These are phyloP conservation scores for Plectosphaerella sp. DNA, from an alignment of 2,329 filamentous ascomycete genomes.

Conservation along the genomic window DNA sequence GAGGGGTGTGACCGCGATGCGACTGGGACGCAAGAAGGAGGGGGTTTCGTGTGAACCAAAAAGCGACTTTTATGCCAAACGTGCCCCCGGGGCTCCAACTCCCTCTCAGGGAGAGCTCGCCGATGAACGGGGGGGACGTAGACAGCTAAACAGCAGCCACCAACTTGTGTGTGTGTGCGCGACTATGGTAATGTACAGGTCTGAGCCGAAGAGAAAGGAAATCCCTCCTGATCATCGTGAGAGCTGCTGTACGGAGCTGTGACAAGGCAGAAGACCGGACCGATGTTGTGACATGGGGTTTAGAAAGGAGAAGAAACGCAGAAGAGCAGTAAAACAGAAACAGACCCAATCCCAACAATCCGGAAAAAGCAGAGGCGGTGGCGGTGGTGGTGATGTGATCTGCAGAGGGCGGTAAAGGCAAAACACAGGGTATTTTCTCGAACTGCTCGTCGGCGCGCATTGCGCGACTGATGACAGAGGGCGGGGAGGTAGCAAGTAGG, in stretches of 20 bases:
- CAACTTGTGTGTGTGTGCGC: constrained; percentile 32
- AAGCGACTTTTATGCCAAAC: constrained; percentile 14
- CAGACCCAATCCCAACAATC: constrained; percentile 24
- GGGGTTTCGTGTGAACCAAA: constrained; percentile 5
- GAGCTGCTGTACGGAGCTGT: constrained; percentile 30
- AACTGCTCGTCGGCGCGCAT: not conserved
- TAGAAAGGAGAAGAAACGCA: constrained; percentile 1
- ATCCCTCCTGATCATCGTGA: constrained; percentile 28
- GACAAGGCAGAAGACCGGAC: constrained; percentile 16
- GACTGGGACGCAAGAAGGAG: constrained; percentile 11
- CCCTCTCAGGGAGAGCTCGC: constrained; percentile 10
- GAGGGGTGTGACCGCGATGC: constrained; percentile 3
- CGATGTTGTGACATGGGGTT: constrained; percentile 8
- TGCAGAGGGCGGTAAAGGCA: not conserved
- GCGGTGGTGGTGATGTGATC: not conserved
- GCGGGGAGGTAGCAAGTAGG: constrained; percentile 19
- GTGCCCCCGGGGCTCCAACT: not conserved
- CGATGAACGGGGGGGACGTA: constrained; percentile 5
- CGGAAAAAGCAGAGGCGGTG: not conserved
- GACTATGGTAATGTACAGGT: constrained; percentile 55
- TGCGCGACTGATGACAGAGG: constrained; percentile 9
- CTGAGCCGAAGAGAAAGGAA: constrained; percentile 29
- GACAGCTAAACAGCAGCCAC: constrained; percentile 16
- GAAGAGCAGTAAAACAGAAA: constrained; percentile 16
- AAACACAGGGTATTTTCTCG: constrained; percentile 4